Conservation (phyloP, 768 basidiomycete species). For the Infundibulicybe gibba region DNA sequence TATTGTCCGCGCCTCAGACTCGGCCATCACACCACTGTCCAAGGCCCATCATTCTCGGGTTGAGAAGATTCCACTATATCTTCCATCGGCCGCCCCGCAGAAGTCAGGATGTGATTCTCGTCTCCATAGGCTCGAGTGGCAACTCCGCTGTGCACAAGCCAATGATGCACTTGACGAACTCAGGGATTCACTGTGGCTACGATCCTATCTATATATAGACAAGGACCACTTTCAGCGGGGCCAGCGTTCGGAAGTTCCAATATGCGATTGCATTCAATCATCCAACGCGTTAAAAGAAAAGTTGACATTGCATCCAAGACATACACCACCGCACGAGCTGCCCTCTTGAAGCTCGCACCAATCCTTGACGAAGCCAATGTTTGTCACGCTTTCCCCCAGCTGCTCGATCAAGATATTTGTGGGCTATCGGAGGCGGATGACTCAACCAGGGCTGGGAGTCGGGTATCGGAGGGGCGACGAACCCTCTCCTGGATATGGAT, state of each 20-base stretch:
- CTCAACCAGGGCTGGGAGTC: too few relatives aligned
- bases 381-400: background rate
- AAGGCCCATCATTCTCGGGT: background rate
- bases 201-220: constrained; percentile 6
- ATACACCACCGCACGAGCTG: constrained; percentile 1
- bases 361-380: background rate
- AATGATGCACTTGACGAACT: constrained; percentile 7
- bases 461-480: background rate
- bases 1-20: background rate
- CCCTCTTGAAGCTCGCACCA: background rate
- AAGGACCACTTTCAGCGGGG: constrained; percentile 10
- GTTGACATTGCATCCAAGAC: constrained; percentile 1
- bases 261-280: constrained; percentile 5
- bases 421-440: background rate
- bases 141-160: constrained; percentile 8
- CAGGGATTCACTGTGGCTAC: constrained; percentile 5
- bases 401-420: constrained; percentile 1
- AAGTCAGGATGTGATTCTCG: background rate
- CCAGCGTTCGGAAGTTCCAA: constrained; percentile 4
- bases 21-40: background rate
- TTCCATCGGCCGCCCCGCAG: background rate
- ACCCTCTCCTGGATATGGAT: constrained; percentile 9
- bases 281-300: constrained; percentile 1
- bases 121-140: constrained; percentile 1
- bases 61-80: background rate